Evolutionary conservation across 2,329 filamentous ascomycete genomes (phyloP), one percentile per base, ranked within the genome.

Genomic region (Fusarium sp.): DNA sequence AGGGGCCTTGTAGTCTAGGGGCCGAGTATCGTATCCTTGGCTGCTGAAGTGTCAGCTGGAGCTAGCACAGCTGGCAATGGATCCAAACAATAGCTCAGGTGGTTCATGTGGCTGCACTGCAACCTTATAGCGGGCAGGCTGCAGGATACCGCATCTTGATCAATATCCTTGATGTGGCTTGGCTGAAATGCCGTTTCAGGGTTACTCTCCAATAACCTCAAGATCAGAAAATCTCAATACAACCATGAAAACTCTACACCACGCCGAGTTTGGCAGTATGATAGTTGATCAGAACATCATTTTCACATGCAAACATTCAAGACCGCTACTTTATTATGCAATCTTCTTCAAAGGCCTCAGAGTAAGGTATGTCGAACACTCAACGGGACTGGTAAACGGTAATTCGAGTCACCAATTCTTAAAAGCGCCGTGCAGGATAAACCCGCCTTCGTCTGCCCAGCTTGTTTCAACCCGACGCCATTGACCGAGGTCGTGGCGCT

Each of bases 331-430:
- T 18, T 30, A 48, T 54, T 44, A 44, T 40, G 49, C 33, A 8
- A 40, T 60, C 41, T 41, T 46, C 20, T 41, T 46, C 20, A 69
- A 35, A 26, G 23, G 13, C 50, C 12, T 49, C 40, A 48, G 56
- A 58, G 32, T 6, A 12, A 14, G 53, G 73, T 44, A 87, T 88
- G 86, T 89, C 85, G 87, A 85, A 81, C 84, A 85, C 87, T 88
- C 86, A 89, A 90, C 88, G 88, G 88, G 87, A 89, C 85, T 85
- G 87, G 84, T 84, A 83, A 86, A 88, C 82, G 81, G 81, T 63
- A 74, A 77, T 80, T 82, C 85, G 85, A 87, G 83, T 87, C 85
- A 81, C 84, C 87, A 89, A 89, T 90, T 89, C 87, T 89, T 89
- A 82, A 81, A 88, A 89, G 87, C 86, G 83, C 85, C 87, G 85